Evolutionary conservation across 164 flowering plant species (phyloP), one percentile per base, ranked within the genome.

Genomic region (Buxus sempervirens): DNA sequence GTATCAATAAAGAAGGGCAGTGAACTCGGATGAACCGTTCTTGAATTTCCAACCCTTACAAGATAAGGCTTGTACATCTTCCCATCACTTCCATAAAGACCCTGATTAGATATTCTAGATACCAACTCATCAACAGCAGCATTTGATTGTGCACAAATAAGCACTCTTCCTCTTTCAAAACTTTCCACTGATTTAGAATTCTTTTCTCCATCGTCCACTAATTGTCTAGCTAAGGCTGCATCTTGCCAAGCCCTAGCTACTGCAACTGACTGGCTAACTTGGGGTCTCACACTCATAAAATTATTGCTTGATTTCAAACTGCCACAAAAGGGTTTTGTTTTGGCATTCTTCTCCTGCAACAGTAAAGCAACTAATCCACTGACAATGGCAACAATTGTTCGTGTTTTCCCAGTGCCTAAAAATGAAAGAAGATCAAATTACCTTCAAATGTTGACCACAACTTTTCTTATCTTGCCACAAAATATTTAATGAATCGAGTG

Each of bases 111-210:
- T 74, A 96, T 86, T 77, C 98, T 87, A 71, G 96, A 82, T 22
- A 91, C 92, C 72, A 96, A 76, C 77, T 93, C 97, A 86, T 93
- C 99, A 67, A 93, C 98, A 7, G 99, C 99, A 63, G 99, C 98
- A 93, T 96, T 96, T 54, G 99, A 96, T 72, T 91, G 98, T 67
- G 99, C 99, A 84, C 98, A 96, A 59, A 96, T 84, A 19, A 96
- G 88, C 67, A 96, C 88, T 77, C 99, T 86, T 69, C 86, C 82
- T 77, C 85, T 84, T 21, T 38, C 65, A 60, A 70, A 79, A 69
- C 73, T 69, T 62, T 77, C 86, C 42, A 61, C 54, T 26, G 82
- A 38, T 72, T 72, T 82, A 28, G 70, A 41, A 63, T 54, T 68
- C 27, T 75, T 83, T 67, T 76, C 82, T 27, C 16, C 80, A 63